Evolutionary conservation across 2,329 filamentous ascomycete species (phyloP).

Genomic region (Fusarium tjaetaba): DNA sequence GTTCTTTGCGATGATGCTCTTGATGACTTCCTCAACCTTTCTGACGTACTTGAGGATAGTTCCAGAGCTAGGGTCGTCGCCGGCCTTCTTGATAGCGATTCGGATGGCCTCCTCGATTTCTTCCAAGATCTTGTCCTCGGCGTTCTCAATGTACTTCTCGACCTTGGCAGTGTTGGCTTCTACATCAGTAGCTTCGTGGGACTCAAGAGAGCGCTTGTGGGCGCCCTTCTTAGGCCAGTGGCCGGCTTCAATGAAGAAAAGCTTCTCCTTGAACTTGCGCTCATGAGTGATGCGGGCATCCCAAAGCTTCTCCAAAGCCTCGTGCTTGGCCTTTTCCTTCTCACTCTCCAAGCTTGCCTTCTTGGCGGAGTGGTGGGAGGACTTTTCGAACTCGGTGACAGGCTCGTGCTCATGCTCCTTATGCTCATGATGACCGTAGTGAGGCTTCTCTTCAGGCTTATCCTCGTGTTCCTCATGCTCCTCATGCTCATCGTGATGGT

Average conservation of each 20-base stretch:
- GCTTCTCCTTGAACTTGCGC: background rate
- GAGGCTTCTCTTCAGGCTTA: background rate
- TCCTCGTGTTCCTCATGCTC: background rate
- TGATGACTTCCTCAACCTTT: slow-evolving; percentile 15
- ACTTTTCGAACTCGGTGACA: background rate
- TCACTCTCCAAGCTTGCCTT: background rate
- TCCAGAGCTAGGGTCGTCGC: background rate
- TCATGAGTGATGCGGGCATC: background rate
- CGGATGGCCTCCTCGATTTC: slow-evolving; percentile 7
- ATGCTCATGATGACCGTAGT: background rate
- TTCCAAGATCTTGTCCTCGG: slow-evolving; percentile 2
- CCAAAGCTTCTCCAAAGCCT: slow-evolving; percentile 4
- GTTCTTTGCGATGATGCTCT: slow-evolving; percentile 4
- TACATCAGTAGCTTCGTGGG: background rate
- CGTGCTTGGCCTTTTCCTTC: background rate
- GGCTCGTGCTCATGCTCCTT: background rate
- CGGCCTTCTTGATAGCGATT: background rate
- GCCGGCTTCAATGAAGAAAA: background rate
- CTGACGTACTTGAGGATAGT: background rate
- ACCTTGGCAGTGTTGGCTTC: slow-evolving; percentile 16
- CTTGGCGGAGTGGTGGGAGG: background rate
- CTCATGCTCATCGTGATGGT: background rate
- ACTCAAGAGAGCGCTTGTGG: slow-evolving; percentile 2
- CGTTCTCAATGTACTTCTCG: background rate
- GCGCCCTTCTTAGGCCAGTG: background rate